These are phyloP conservation scores for Ramaria sp. DNA, from an alignment of 768 basidiomycete species.

Conservation along the genomic window DNA sequence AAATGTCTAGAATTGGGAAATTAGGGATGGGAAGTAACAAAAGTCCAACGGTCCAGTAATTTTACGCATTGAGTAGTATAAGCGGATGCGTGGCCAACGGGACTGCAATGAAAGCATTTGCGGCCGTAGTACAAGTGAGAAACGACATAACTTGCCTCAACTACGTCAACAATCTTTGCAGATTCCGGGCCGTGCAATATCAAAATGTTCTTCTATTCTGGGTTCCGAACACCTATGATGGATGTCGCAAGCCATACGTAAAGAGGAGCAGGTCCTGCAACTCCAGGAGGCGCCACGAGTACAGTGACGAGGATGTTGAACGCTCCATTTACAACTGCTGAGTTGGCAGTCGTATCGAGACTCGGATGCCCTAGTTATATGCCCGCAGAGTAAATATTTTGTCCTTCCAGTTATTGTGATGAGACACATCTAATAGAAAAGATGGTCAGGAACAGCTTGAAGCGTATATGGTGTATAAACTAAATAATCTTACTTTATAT, in stretches of 20 bases:
- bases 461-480: not conserved
- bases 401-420: not conserved
- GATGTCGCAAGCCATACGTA: not conserved
- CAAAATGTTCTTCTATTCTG: not conserved
- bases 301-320: not conserved
- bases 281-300: not conserved
- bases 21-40: no score
- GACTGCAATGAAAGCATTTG: no score
- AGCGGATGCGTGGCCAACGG: no score
- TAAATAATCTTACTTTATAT: not conserved
- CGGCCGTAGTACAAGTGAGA: no score
- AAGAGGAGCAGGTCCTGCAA: not conserved
- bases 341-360: not conserved
- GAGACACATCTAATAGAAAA: not conserved
- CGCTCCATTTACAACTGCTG: not conserved
- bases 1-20: no score
- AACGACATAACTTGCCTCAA: no score
- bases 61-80: no score
- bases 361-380: not conserved
- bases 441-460: not conserved
- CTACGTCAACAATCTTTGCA: no score
- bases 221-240: not conserved
- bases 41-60: no score
- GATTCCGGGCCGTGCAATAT: not conserved
- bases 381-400: not conserved